A percentile compares a stretch with the other conserved stretches of the same genome.
Evolutionary conservation across 495 filamentous ascomycete genomes (phyloP).

Genomic region (Neurospora pannonica): DNA sequence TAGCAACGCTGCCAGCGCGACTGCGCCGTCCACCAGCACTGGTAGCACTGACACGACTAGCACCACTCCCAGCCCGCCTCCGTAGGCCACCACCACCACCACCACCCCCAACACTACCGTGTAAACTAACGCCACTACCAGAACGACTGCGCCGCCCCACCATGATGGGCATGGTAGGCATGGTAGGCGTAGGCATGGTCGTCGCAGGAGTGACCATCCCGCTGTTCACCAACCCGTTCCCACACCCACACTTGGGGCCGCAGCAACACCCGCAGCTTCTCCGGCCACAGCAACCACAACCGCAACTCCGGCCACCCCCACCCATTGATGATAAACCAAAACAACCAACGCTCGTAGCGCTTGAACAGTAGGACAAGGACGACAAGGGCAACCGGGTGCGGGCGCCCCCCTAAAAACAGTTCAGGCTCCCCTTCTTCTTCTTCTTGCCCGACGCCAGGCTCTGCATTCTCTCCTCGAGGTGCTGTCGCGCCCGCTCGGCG

Average conservation of each 20-base stretch:
- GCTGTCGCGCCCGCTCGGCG: conserved; percentile 76
- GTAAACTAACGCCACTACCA: background rate
- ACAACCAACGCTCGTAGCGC: background rate
- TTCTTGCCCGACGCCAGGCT: conserved; percentile 85
- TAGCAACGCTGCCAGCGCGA: background rate
- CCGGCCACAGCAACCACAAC: conserved; percentile 1
- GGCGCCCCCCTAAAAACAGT: conserved; percentile 68
- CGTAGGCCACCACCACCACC: background rate
- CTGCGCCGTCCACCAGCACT: background rate
- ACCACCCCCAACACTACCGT: background rate
- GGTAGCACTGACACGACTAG: background rate
- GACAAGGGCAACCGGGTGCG: background rate
- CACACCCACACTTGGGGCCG: background rate
- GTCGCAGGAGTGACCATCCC: background rate
- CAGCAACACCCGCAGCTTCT: background rate
- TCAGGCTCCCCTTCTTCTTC: conserved; percentile 92
- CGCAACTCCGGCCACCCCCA: background rate
- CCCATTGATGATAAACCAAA: background rate
- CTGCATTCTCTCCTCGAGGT: conserved; percentile 90
- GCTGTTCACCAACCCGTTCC: background rate
- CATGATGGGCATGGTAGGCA: background rate
- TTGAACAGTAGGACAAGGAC: background rate
- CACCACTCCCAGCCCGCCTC: background rate
- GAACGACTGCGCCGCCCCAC: background rate
- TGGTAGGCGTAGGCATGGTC: background rate